Conservation (phyloP, 257 asterid genomes). For the Craterostigma plantagineum region DNA sequence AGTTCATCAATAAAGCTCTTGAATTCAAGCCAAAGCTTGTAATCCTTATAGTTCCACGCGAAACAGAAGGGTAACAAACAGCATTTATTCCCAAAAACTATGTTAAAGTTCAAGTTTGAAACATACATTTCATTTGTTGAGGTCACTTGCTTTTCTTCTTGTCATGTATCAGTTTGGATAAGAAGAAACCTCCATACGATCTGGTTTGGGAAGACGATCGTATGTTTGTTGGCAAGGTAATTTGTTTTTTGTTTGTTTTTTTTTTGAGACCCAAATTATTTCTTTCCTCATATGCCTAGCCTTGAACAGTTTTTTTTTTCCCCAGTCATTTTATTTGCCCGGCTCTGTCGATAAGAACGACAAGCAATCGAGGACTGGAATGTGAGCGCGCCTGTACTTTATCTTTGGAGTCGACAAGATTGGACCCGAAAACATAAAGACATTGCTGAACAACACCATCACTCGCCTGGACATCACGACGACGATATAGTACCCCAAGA, state of each 20-base stretch:
- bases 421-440: slow-evolving; percentile 47
- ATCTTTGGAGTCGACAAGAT: slow-evolving; percentile 70
- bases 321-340: slow-evolving; percentile 82
- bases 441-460: slow-evolving; percentile 50
- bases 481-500: slow-evolving; percentile 9
- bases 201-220: slow-evolving; percentile 66
- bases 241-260: slow-evolving; percentile 6
- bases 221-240: slow-evolving; percentile 62
- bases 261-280: not conserved
- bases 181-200: slow-evolving; percentile 34
- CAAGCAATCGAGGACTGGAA: slow-evolving; percentile 80
- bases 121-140: not conserved
- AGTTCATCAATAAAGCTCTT: slow-evolving; percentile 69
- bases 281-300: not conserved
- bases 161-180: slow-evolving; percentile 39
- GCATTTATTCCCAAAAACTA: not conserved
- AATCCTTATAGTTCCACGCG: slow-evolving; percentile 67
- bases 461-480: slow-evolving; percentile 16
- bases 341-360: slow-evolving; percentile 60
- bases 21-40: slow-evolving; percentile 79
- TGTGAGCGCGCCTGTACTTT: slow-evolving; percentile 38
- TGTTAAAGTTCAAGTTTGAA: not conserved
- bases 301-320: slow-evolving; percentile 6
- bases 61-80: slow-evolving; percentile 44
- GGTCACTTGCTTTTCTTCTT: slow-evolving; percentile 3